Conservation (phyloP, 148 eudicot species). For the Rhododendron williamsianum region DNA sequence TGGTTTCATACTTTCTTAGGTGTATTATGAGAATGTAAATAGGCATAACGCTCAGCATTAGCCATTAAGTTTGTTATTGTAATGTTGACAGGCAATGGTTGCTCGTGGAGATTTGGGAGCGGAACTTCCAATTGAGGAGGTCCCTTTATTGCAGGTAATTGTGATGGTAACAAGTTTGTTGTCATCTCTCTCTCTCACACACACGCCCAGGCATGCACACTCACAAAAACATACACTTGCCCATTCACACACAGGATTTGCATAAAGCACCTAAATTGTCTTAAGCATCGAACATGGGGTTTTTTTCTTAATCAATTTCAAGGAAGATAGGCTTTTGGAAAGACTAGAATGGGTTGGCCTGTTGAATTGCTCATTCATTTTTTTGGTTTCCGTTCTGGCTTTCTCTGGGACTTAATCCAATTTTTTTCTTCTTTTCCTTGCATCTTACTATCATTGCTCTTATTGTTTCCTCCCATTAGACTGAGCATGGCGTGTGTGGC, state of each 20-base stretch:
- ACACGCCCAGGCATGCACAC: neutral
- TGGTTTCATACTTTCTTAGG: neutral
- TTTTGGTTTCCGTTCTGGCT: neutral
- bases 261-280: neutral
- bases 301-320: neutral
- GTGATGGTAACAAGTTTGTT: neutral
- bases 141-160: constrained; percentile 90
- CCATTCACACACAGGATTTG: neutral
- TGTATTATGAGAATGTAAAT: neutral
- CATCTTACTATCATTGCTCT: neutral
- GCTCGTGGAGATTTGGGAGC: constrained; percentile 99
- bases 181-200: neutral
- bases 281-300: neutral
- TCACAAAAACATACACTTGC: neutral
- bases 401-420: neutral
- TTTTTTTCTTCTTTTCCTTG: neutral
- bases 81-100: constrained; percentile 76
- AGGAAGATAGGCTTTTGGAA: constrained; percentile 3
- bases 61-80: neutral
- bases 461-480: neutral
- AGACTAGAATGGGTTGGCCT: neutral
- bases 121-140: constrained; percentile 98
- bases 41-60: neutral
- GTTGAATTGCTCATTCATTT: neutral
- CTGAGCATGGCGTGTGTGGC: neutral